phyloP scores from a whole-genome alignment of 140 eudicot species.

The Bidens hawaiensis region DNA sequence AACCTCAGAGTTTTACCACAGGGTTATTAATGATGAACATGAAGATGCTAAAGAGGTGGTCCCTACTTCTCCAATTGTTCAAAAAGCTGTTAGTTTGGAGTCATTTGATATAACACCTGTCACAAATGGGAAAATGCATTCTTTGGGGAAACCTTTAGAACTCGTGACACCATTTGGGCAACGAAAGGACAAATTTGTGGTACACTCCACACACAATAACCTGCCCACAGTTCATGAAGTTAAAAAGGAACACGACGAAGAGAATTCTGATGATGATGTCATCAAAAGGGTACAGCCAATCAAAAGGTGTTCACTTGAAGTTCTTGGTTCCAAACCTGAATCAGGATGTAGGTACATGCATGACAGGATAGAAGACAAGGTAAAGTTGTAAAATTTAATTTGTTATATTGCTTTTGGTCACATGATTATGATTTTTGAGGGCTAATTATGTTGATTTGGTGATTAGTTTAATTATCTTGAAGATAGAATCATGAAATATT shows the following conservation, averaged over 20 bases:
- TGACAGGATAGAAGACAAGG: constrained; percentile 97
- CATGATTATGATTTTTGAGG: constrained; percentile 1
- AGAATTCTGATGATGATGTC: constrained; percentile 68
- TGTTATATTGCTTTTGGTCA: neutral
- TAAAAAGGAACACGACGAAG: constrained; percentile 39
- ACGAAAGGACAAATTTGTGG: constrained; percentile 76
- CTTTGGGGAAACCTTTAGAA: constrained; percentile 46
- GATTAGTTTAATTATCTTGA: constrained; percentile 80
- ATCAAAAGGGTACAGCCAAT: constrained; percentile 72
- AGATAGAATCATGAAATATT: constrained; percentile 50
- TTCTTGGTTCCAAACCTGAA: constrained; percentile 53
- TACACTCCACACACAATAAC: constrained; percentile 63
- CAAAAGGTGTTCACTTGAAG: constrained; percentile 64
- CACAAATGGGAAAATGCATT: constrained; percentile 47
- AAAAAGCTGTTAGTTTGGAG: constrained; percentile 34
- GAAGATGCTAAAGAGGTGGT: constrained; percentile 56
- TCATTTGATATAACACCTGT: constrained; percentile 50
- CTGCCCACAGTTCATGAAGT: constrained; percentile 27
- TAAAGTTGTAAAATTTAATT: constrained; percentile 15
- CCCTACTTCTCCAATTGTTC: constrained; percentile 52
- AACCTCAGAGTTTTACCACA: constrained; percentile 25
- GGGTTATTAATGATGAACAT: constrained; percentile 55
- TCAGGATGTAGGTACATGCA: constrained; percentile 89
- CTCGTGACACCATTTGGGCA: constrained; percentile 89
- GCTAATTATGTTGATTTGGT: constrained; percentile 26